Conservation (phyloP, 306 rosid species). For the Cucurbita pepo region DNA sequence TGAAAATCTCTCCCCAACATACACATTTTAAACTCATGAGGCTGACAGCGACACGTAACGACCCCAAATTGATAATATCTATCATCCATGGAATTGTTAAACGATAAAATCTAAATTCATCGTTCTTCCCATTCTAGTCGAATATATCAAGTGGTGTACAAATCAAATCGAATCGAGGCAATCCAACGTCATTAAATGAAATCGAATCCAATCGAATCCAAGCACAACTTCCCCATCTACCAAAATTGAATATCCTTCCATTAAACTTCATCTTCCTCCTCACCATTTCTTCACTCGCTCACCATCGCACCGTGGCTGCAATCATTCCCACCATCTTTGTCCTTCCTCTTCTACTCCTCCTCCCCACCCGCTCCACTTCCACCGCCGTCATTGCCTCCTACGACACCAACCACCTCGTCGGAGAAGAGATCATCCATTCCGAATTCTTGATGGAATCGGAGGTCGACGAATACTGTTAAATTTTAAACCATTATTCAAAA, state of each 20-base stretch:
- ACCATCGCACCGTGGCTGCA: neutral
- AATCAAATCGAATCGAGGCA: neutral
- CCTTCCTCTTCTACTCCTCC: neutral
- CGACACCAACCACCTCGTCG: neutral
- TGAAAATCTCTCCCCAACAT: too few relatives aligned
- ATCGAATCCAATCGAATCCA: neutral
- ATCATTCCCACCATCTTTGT: neutral
- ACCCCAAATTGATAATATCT: too few relatives aligned
- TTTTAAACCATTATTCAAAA: fast-evolving
- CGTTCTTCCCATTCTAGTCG: too few relatives aligned
- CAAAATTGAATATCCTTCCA: neutral
- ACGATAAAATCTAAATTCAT: too few relatives aligned
- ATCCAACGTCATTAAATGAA: neutral
- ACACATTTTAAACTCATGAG: too few relatives aligned
- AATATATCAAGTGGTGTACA: too few relatives aligned
- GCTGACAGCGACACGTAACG: too few relatives aligned
- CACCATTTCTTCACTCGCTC: neutral
- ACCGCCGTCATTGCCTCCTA: neutral
- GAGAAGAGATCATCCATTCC: neutral
- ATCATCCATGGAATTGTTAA: too few relatives aligned
- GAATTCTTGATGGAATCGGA: neutral
- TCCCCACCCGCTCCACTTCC: neutral
- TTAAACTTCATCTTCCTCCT: neutral
- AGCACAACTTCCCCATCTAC: neutral
- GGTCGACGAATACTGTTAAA: neutral